Conservation (phyloP, 345 rosid species). For the Gossypium stocksii region DNA sequence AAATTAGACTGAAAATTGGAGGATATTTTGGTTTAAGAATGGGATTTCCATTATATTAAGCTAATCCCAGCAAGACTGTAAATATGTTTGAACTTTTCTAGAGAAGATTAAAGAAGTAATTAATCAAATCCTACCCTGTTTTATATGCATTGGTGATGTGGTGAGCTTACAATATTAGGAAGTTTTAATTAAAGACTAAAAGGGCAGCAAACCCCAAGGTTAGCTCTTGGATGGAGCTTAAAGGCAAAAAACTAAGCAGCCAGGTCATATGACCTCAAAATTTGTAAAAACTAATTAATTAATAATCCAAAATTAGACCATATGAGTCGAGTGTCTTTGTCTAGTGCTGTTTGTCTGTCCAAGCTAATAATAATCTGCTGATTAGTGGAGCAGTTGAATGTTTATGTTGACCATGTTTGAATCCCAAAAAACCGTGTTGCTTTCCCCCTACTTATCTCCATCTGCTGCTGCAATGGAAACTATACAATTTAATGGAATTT, state of each 20-base stretch:
- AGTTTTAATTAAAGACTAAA: background rate
- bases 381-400: conserved; percentile 57
- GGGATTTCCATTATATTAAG: background rate
- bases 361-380: background rate
- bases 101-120: conserved; percentile 6
- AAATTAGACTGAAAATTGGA: no score
- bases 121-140: background rate
- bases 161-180: background rate
- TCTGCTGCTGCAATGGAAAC: background rate
- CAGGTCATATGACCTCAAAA: conserved; percentile 28
- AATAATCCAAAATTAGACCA: conserved; percentile 3
- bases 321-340: background rate
- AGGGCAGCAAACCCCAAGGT: background rate
- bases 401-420: conserved; percentile 49
- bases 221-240: conserved; percentile 12
- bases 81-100: background rate
- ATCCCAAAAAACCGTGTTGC: conserved; percentile 46
- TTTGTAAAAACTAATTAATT: conserved; percentile 16
- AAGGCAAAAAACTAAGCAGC: conserved; percentile 24
- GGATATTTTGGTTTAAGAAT: no score
- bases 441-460: conserved; percentile 34
- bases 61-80: background rate
- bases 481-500: background rate
- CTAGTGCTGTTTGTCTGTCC: conserved; percentile 45
- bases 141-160: background rate